Evolutionary conservation across 73 alveolate species (phyloP).

Genomic region (Paraurostyla sp.): DNA sequence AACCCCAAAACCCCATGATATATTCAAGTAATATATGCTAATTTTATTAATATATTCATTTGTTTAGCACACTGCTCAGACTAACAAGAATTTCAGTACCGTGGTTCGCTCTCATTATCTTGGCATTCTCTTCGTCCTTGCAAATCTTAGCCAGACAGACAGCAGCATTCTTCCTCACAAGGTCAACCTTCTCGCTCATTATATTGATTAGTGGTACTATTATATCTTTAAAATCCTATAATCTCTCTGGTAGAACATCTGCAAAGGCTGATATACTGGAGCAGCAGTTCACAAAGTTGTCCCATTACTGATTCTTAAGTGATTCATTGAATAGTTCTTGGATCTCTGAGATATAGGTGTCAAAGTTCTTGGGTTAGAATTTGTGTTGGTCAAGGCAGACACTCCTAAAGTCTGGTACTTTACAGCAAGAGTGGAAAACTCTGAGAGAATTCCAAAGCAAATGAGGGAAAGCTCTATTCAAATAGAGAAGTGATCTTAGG

Average conservation of each 20-base stretch:
- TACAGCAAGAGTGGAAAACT: conserved; percentile 52
- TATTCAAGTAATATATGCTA: too few species aligned
- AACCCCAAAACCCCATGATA: conserved; percentile 1
- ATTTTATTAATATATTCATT: too few species aligned
- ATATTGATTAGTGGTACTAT: conserved; percentile 88
- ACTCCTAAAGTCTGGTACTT: background rate
- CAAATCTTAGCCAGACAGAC: conserved; percentile 94
- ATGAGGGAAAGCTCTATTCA: conserved; percentile 33
- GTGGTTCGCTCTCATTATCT: conserved; percentile 88
- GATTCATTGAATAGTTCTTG: background rate
- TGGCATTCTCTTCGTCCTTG: conserved; percentile 86
- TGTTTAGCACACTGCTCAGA: conserved; percentile 82
- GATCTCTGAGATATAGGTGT: conserved; percentile 43
- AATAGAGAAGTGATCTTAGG: conserved; percentile 62
- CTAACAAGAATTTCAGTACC: conserved; percentile 95
- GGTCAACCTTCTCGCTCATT: conserved; percentile 93
- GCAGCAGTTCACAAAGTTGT: conserved; percentile 71
- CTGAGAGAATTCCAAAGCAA: background rate
- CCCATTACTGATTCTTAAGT: background rate
- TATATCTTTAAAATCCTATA: conserved; percentile 73
- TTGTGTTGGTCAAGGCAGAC: conserved; percentile 49
- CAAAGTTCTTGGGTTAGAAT: conserved; percentile 47
- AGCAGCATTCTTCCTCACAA: conserved; percentile 97
- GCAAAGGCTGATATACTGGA: conserved; percentile 74
- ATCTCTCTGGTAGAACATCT: conserved; percentile 84